These are phyloP conservation scores for Linaria vulgaris DNA, from an alignment of 257 asterid species.

Conservation along the genomic window DNA sequence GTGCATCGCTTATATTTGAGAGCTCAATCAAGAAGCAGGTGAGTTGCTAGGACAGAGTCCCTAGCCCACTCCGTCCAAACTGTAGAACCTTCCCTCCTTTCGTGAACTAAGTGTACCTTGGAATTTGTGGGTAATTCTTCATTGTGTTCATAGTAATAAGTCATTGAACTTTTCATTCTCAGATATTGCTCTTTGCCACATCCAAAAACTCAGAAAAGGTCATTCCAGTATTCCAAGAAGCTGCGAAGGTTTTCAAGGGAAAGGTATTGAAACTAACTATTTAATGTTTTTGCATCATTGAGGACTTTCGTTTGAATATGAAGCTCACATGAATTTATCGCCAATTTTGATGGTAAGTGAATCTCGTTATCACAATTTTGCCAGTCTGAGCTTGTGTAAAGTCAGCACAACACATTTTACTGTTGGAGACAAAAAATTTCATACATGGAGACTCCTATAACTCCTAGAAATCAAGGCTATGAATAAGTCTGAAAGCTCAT, in stretches of 20 bases:
- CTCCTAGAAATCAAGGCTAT: slow-evolving; percentile 6
- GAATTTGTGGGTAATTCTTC: background rate
- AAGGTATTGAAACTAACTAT: slow-evolving; percentile 53
- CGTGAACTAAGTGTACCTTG: background rate
- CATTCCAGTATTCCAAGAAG: slow-evolving; percentile 72
- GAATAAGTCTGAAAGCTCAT: background rate
- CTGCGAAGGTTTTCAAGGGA: slow-evolving; percentile 86
- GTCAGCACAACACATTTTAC: background rate
- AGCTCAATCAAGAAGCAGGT: slow-evolving; percentile 88
- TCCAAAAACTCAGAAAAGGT: slow-evolving; percentile 52
- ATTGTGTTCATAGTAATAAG: slow-evolving; percentile 8
- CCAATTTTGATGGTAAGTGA: background rate
- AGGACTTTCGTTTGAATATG: slow-evolving; percentile 15
- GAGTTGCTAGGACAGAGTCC: slow-evolving; percentile 16
- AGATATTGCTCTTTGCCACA: slow-evolving; percentile 84
- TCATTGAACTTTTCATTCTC: slow-evolving; percentile 27
- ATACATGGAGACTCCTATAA: background rate
- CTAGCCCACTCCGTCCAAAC: background rate
- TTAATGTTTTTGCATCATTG: background rate
- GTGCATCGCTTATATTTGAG: slow-evolving; percentile 70
- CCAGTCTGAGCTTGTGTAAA: background rate
- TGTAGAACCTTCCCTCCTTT: slow-evolving; percentile 1
- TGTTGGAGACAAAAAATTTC: background rate
- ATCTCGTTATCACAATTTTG: background rate
- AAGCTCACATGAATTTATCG: slow-evolving; percentile 13